These are phyloP conservation scores for Apiospora aurea DNA, from an alignment of 2,329 filamentous ascomycete genomes.

Conservation along the genomic window DNA sequence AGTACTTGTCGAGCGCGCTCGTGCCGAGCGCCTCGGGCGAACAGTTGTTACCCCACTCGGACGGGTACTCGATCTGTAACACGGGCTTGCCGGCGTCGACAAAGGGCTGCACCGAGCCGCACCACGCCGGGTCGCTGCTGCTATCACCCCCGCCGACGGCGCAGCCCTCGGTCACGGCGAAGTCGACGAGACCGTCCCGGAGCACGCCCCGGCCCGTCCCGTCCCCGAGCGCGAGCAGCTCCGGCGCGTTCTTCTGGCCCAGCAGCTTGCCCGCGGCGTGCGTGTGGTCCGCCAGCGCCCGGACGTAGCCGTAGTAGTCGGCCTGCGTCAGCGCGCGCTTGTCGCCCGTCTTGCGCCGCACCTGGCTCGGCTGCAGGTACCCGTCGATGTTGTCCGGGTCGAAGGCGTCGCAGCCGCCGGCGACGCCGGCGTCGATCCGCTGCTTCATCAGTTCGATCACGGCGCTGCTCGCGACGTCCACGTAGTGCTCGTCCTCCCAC, in stretches of 20 bases:
- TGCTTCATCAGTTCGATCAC: conserved; percentile 18
- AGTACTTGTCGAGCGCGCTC: neutral
- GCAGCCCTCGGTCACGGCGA: conserved; percentile 22
- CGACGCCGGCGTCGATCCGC: conserved; percentile 17
- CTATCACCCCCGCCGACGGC: neutral
- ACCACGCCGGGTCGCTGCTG: neutral
- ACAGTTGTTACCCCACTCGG: conserved; percentile 12
- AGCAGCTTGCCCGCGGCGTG: conserved; percentile 16
- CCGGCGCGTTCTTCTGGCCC: conserved; percentile 25
- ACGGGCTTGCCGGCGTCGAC: conserved; percentile 9
- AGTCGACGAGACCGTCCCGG: conserved; percentile 9
- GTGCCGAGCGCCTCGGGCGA: neutral
- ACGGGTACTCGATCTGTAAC: conserved; percentile 26
- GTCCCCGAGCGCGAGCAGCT: conserved; percentile 15
- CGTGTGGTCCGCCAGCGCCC: conserved; percentile 5
- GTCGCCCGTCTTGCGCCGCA: neutral
- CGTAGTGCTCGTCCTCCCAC: conserved; percentile 25
- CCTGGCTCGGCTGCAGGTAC: conserved; percentile 3
- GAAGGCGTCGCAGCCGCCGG: conserved; percentile 24
- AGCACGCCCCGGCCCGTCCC: conserved; percentile 3
- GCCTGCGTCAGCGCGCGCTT: neutral
- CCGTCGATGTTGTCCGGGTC: conserved; percentile 27
- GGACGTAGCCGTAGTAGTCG: conserved; percentile 17
- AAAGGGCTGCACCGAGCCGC: neutral
- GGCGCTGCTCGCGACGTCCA: conserved; percentile 5